Percentiles rank a stretch among this genome's conserved stretches.
Evolutionary conservation across 2,329 filamentous ascomycete species (phyloP).

Genomic region (Blumeria hordei): DNA sequence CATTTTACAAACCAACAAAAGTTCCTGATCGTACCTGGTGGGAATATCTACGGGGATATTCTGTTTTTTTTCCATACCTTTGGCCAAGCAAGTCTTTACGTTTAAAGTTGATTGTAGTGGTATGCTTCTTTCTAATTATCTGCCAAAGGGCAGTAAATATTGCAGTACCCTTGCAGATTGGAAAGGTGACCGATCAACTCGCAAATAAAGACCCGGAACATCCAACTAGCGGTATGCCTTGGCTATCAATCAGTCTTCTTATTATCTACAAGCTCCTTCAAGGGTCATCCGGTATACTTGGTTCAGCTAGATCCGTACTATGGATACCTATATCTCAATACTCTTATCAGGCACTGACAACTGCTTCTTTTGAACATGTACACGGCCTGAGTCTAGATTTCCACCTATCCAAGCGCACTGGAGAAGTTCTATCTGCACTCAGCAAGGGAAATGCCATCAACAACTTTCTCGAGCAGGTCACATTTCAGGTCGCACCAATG

Average conservation of each 20-base stretch:
- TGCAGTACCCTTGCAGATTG: slow-evolving; percentile 61
- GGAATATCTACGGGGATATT: slow-evolving; percentile 84
- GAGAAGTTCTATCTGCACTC: slow-evolving; percentile 81
- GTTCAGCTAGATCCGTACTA: slow-evolving; percentile 55
- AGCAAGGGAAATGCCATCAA: slow-evolving; percentile 96
- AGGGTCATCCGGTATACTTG: slow-evolving; percentile 68
- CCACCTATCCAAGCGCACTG: slow-evolving; percentile 86
- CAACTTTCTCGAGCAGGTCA: slow-evolving; percentile 85
- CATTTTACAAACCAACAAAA: slow-evolving; percentile 74
- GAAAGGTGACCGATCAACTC: slow-evolving; percentile 53
- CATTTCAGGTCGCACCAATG: slow-evolving; percentile 90
- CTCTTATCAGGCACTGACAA: slow-evolving; percentile 81
- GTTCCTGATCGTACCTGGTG: slow-evolving; percentile 80
- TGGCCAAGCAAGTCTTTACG: slow-evolving; percentile 67
- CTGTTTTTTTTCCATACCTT: slow-evolving; percentile 83
- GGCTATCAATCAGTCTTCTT: slow-evolving; percentile 51
- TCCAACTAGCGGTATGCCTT: slow-evolving; percentile 27
- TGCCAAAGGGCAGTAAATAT: slow-evolving; percentile 69
- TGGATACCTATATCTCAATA: slow-evolving; percentile 98
- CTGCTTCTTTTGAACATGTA: slow-evolving; percentile 91
- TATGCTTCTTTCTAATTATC: slow-evolving; percentile 63
- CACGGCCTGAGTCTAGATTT: slow-evolving; percentile 90
- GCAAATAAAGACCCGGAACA: slow-evolving; percentile 25
- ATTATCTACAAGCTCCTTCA: slow-evolving; percentile 62
- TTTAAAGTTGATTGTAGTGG: slow-evolving; percentile 53